These are phyloP conservation scores for Volvox carteri DNA, from an alignment of 163 green algal genomes.

Conservation along the genomic window DNA sequence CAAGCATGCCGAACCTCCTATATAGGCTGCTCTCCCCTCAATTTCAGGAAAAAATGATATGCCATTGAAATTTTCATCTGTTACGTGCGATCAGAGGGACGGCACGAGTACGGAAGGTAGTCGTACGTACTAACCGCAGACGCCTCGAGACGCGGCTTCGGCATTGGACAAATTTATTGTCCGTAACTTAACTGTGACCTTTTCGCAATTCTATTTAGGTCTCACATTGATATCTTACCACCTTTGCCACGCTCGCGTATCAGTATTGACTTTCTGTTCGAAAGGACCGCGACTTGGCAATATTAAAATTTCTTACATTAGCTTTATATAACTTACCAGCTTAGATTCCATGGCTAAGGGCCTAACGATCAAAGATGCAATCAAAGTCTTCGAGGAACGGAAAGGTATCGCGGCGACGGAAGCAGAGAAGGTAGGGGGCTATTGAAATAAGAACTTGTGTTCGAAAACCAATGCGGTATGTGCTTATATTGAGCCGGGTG, in stretches of 20 bases:
- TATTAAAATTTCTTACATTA: neutral
- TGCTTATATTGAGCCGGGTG: neutral
- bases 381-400: conserved; percentile 86
- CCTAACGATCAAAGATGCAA: conserved; percentile 88
- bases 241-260: neutral
- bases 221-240: neutral
- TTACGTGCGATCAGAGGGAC: too few species aligned
- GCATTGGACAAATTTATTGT: neutral
- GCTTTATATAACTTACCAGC: neutral
- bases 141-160: neutral
- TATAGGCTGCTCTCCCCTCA: too few species aligned
- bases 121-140: neutral
- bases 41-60: too few species aligned
- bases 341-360: conserved; percentile 56
- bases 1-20: too few species aligned
- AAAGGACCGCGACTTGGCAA: neutral
- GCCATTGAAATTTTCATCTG: too few species aligned
- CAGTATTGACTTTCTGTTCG: neutral
- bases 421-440: conserved; percentile 79
- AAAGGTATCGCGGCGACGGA: conserved; percentile 77
- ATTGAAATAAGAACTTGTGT: neutral
- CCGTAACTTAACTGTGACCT: neutral
- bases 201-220: neutral
- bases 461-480: neutral
- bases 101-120: neutral